Evolutionary conservation across 352 stramenopile species (phyloP).

Genomic region (Chrysophaeum taylorii): DNA sequence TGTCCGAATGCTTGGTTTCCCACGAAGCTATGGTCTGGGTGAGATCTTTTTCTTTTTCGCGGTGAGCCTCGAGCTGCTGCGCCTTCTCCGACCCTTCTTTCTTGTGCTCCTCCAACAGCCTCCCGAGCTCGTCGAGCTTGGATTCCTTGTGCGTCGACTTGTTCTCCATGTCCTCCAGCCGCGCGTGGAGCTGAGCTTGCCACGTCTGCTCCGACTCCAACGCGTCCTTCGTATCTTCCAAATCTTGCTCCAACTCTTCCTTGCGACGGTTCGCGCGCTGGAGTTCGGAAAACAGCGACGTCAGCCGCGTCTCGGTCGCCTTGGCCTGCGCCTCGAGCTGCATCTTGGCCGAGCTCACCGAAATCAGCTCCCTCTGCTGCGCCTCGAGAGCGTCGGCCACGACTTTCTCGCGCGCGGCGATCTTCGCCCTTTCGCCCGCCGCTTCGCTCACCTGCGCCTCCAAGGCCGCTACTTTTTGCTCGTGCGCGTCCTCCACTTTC

Average conservation of each 20-base stretch:
- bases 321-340: slow-evolving; percentile 67
- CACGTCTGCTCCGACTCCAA: slow-evolving; percentile 18
- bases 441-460: slow-evolving; percentile 49
- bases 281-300: slow-evolving; percentile 59
- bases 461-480: slow-evolving; percentile 63
- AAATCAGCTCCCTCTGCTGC: slow-evolving; percentile 55
- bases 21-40: slow-evolving; percentile 31
- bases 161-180: slow-evolving; percentile 52
- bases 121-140: slow-evolving; percentile 47
- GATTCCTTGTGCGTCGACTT: slow-evolving; percentile 50
- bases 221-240: slow-evolving; percentile 17
- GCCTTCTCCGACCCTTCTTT: neutral
- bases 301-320: slow-evolving; percentile 27
- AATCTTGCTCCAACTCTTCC: slow-evolving; percentile 50
- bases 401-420: slow-evolving; percentile 25
- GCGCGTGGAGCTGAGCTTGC: slow-evolving; percentile 52
- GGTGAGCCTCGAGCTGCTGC: slow-evolving; percentile 54
- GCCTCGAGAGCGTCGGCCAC: slow-evolving; percentile 62
- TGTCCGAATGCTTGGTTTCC: neutral
- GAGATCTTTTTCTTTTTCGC: slow-evolving; percentile 62
- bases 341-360: slow-evolving; percentile 59
- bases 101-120: slow-evolving; percentile 27
- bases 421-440: neutral
- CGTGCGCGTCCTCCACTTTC: slow-evolving; percentile 63
- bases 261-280: slow-evolving; percentile 54